A percentile compares a stretch with the other conserved stretches of the same genome.
Evolutionary conservation across 305 asterid genomes (phyloP).

Genomic region (Salvia sclarea): DNA sequence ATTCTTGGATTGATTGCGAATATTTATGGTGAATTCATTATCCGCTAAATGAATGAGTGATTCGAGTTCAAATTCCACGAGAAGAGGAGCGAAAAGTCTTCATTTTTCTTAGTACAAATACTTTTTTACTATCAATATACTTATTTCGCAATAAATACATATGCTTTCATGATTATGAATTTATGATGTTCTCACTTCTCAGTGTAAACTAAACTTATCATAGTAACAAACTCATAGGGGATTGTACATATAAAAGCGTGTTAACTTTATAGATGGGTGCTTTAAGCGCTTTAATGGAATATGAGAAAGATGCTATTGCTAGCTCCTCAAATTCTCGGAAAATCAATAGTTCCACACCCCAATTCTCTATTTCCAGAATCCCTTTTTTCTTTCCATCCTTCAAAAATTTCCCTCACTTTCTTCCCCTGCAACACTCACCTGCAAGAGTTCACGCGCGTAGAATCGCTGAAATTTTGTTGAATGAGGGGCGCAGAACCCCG

Average conservation of each 20-base stretch:
- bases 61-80: no score
- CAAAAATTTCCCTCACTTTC: slow-evolving; percentile 26
- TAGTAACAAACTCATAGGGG: no score
- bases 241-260: not conserved
- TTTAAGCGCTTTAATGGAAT: not conserved
- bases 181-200: no score
- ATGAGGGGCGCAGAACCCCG: not conserved
- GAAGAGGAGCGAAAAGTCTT: no score
- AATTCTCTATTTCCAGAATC: slow-evolving; percentile 8
- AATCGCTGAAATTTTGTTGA: not conserved
- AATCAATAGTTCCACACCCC: not conserved
- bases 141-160: no score
- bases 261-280: not conserved
- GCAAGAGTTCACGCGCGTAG: not conserved
- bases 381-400: slow-evolving; percentile 5
- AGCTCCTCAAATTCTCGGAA: slow-evolving; percentile 6
- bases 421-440: not conserved
- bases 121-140: no score
- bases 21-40: no score
- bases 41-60: no score
- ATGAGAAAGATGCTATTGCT: slow-evolving; percentile 1
- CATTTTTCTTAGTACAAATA: no score
- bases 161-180: no score
- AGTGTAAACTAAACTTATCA: no score
- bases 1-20: no score